A percentile compares a stretch with the other conserved stretches of the same genome.
These are phyloP conservation scores for Fraxinus nigra DNA, from an alignment of 305 asterid species.

Conservation along the genomic window DNA sequence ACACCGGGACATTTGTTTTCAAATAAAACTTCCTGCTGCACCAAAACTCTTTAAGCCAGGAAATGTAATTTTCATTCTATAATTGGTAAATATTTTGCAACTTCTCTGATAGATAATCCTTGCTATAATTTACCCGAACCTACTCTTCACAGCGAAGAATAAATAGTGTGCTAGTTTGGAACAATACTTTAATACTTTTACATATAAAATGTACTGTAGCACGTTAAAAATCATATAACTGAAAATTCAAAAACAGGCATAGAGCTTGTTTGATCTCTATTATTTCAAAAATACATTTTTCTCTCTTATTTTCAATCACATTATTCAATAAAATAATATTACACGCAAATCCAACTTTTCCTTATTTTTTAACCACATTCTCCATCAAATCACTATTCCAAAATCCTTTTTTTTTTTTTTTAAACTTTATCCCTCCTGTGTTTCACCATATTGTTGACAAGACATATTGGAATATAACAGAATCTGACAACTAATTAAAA, in stretches of 20 bases:
- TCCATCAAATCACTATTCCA: background rate
- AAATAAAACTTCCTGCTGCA: background rate
- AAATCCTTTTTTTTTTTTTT: no score
- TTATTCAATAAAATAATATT: background rate
- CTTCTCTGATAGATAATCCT: background rate
- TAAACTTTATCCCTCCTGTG: background rate
- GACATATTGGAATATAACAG: background rate
- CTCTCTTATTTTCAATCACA: background rate
- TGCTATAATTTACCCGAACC: background rate
- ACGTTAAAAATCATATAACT: background rate
- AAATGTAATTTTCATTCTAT: background rate
- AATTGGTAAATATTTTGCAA: background rate
- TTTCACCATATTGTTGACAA: background rate
- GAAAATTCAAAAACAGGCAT: background rate
- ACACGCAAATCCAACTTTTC: background rate
- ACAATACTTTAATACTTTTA: background rate
- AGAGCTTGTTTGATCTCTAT: no score
- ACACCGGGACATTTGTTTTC: background rate
- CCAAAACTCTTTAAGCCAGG: background rate
- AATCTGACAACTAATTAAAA: background rate
- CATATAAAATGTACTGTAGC: background rate
- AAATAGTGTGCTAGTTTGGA: background rate
- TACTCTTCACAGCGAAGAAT: background rate
- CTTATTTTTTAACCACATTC: background rate
- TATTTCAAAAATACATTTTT: background rate